A percentile compares a stretch with the other conserved stretches of the same genome.
These are phyloP conservation scores for Cryphonectria radicalis DNA, from an alignment of 2,329 filamentous ascomycete genomes.

Conservation along the genomic window DNA sequence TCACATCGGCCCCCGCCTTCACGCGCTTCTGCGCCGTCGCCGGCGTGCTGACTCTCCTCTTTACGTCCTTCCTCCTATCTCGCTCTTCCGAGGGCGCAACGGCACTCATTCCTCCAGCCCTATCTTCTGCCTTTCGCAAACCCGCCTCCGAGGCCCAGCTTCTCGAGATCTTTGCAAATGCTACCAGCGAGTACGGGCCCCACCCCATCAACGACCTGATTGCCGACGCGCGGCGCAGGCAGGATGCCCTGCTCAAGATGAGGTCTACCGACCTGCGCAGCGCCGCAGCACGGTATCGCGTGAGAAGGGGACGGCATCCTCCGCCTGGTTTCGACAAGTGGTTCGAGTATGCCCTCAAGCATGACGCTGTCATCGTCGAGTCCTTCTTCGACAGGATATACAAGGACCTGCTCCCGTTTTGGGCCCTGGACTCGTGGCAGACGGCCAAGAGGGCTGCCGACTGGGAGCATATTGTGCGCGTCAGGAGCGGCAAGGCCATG, in stretches of 20 bases:
- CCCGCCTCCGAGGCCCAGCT: conserved; percentile 30
- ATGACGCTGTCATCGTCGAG: conserved; percentile 50
- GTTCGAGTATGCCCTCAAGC: conserved; percentile 49
- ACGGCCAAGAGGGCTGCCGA: conserved; percentile 43
- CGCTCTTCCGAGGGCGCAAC: conserved; percentile 21
- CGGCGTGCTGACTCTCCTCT: conserved; percentile 22
- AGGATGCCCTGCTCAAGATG: conserved; percentile 45
- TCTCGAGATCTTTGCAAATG: conserved; percentile 26
- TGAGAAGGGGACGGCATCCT: conserved; percentile 52
- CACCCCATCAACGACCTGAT: conserved; percentile 54
- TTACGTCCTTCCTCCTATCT: conserved; percentile 27
- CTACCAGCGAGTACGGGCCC: conserved; percentile 17
- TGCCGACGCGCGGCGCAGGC: conserved; percentile 43
- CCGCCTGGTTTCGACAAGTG: conserved; percentile 54
- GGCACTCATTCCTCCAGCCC: conserved; percentile 16
- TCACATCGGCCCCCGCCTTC: conserved; percentile 15
- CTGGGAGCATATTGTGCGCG: conserved; percentile 52
- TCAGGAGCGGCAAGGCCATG: conserved; percentile 50
- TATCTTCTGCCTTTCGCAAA: conserved; percentile 27
- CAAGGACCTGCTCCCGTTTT: conserved; percentile 57
- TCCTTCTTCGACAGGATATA: conserved; percentile 59
- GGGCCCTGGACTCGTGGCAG: conserved; percentile 51
- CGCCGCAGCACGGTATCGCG: conserved; percentile 51
- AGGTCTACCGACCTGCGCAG: conserved; percentile 47
- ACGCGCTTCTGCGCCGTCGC: conserved; percentile 26